Percentiles rank a stretch among this genome's conserved stretches.
Evolutionary conservation across 352 stramenopile genomes (phyloP).

Genomic region (Globisporangium cylindrosporum): DNA sequence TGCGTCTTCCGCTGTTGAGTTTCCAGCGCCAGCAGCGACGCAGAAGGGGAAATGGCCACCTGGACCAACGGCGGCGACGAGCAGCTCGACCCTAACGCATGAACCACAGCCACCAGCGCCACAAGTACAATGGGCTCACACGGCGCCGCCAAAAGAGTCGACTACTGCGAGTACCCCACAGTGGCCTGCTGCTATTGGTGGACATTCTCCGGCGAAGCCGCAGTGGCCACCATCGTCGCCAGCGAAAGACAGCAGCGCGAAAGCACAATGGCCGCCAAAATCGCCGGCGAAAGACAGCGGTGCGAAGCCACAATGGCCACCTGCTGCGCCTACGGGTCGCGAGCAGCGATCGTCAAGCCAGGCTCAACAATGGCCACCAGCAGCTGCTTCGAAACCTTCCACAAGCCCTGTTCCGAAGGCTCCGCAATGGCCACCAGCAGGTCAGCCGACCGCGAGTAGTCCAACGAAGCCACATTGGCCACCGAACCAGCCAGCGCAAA

Average conservation of each 20-base stretch:
- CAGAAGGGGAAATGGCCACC: conserved; percentile 18
- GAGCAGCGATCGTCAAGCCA: conserved; percentile 1
- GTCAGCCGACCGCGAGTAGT: conserved; percentile 7
- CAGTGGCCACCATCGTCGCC: conserved; percentile 26
- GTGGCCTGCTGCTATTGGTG: conserved; percentile 33
- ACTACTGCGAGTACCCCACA: conserved; percentile 41
- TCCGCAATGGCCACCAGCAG: conserved; percentile 16
- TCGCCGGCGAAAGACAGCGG: conserved; percentile 14
- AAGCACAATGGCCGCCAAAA: conserved; percentile 39
- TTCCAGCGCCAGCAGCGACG: not conserved
- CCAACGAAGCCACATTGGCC: conserved; percentile 44
- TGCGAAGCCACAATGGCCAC: conserved; percentile 38
- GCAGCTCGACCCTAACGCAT: not conserved
- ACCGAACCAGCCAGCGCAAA: conserved; percentile 21
- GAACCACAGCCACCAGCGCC: conserved; percentile 4
- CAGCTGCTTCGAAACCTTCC: conserved; percentile 15
- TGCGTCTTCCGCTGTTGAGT: not conserved
- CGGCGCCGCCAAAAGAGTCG: conserved; percentile 20
- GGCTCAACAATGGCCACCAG: conserved; percentile 35
- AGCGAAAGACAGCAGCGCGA: conserved; percentile 15
- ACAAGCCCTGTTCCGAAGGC: conserved; percentile 6
- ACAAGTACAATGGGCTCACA: conserved; percentile 5
- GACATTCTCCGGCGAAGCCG: conserved; percentile 19
- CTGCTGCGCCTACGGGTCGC: conserved; percentile 14
- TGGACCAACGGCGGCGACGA: not conserved